Conservation (phyloP, 2,329 filamentous ascomycete species). For the Pyrenochaeta sp. region DNA sequence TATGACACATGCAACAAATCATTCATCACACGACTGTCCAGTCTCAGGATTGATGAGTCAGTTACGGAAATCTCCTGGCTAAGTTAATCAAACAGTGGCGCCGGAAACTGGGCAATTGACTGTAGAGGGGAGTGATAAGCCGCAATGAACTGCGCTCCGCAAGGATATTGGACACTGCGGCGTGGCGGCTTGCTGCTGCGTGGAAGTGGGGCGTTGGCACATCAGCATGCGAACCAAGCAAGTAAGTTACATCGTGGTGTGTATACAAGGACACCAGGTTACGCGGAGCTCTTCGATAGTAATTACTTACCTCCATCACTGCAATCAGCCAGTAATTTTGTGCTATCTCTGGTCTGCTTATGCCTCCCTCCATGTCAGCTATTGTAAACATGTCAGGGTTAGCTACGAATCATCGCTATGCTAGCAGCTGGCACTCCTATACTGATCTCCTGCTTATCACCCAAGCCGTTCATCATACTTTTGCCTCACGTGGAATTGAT, state of each 20-base stretch:
- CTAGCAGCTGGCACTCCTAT: not conserved
- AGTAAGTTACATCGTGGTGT: not conserved
- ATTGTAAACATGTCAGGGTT: not conserved
- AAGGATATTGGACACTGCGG: not conserved
- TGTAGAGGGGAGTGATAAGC: not conserved
- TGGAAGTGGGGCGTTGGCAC: not conserved
- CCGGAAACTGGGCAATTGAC: not conserved
- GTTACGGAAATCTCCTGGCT: not conserved
- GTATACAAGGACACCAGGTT: not conserved
- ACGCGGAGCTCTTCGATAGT: not conserved
- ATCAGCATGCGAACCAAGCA: not conserved
- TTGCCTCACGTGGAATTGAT: not conserved
- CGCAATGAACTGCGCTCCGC: not conserved
- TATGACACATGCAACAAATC: not conserved
- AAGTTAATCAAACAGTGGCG: not conserved
- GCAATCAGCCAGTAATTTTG: not conserved
- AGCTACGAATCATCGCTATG: not conserved
- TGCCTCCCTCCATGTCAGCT: not conserved
- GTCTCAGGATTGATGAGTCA: not conserved
- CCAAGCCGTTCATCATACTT: constrained; percentile 1
- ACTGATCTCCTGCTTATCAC: not conserved
- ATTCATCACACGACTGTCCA: not conserved
- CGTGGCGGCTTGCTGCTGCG: not conserved
- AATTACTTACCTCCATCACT: not conserved
- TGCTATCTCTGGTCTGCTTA: not conserved